Base-by-base conservation (phyloP, 2,329 filamentous ascomycete species). In the Coniella vitis region DNA sequence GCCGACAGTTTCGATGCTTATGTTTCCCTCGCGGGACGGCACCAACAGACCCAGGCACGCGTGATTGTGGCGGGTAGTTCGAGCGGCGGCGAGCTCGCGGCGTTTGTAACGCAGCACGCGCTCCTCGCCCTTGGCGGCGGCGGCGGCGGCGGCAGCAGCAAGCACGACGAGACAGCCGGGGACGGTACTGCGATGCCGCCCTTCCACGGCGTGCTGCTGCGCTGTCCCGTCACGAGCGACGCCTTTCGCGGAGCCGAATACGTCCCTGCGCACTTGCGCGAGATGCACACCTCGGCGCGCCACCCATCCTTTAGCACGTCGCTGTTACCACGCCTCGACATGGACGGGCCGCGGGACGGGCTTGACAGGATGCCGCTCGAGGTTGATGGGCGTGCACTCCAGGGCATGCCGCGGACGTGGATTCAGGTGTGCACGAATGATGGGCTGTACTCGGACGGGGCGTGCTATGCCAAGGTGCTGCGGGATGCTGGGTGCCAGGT, bases 401-500 rank as follows among this genome's bases (percentile, higher is more conserved):
- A 55, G 4, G 60, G 50, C 2, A 57, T 69, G 53, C 67, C 70
- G 48, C 61, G 64, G 49, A 71, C 70, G 38, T 77, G 69, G 66
- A 65, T 76, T 14, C 74, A 77, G 61, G 60, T 75, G 4, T 70
- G 68, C 50, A 72, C 69, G 8, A 76, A 76, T 45, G 74, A 78
- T 53, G 66, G 69, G 36, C 65, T 75, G 51, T 76, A 75, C 58
- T 72, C 70, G 17, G 74, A 77, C 57, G 73, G 74, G 9, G 53
- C 73, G 8, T 76, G 73, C 54, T 75, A 75, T 56, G 72, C 68
- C 4, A 68, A 68, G 57, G 58, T 64, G 3, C 57, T 77, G 50
- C 61, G 58, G 36, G 58, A 63, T 12, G 65, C 62, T 4, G 69
- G 68, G 10, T 63, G 68, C 1, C 63, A 69, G 12, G 68, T 74